Percentiles rank a stretch among this genome's conserved stretches.
Conservation (phyloP, 495 filamentous ascomycete species). For the Hyaloscypha hepaticicola region DNA sequence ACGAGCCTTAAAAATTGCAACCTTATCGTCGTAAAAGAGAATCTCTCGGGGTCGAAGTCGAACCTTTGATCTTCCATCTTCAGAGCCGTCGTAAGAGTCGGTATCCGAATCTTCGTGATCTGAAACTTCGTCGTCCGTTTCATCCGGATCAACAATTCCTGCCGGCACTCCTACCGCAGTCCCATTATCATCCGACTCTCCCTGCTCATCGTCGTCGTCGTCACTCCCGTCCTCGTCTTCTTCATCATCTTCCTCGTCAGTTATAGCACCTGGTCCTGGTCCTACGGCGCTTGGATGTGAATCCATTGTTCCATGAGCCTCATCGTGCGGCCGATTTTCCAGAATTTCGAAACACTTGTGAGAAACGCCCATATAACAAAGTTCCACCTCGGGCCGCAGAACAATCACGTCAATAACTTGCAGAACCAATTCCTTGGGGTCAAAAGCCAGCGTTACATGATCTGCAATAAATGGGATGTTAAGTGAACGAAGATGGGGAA, state of each 20-base stretch:
- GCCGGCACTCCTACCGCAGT: slow-evolving; percentile 32
- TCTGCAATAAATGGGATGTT: slow-evolving; percentile 75
- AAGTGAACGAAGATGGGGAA: slow-evolving; percentile 73
- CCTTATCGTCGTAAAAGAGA: slow-evolving; percentile 85
- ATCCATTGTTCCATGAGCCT: slow-evolving; percentile 36
- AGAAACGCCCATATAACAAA: slow-evolving; percentile 80
- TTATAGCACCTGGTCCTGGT: slow-evolving; percentile 33
- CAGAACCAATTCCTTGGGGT: slow-evolving; percentile 72
- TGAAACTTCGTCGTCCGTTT: slow-evolving; percentile 48
- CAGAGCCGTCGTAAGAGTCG: slow-evolving; percentile 45
- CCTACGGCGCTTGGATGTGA: slow-evolving; percentile 29
- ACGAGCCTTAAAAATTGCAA: slow-evolving; percentile 55
- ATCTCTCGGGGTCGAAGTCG: slow-evolving; percentile 77
- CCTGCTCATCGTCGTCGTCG: slow-evolving; percentile 48
- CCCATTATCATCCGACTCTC: slow-evolving; percentile 42
- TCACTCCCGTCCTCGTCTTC: slow-evolving; percentile 42
- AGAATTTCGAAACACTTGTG: slow-evolving; percentile 88
- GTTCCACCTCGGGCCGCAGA: slow-evolving; percentile 77
- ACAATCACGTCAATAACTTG: slow-evolving; percentile 85
- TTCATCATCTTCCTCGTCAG: slow-evolving; percentile 45
- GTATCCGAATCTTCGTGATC: slow-evolving; percentile 50
- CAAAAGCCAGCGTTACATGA: slow-evolving; percentile 54
- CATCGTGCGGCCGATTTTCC: slow-evolving; percentile 59
- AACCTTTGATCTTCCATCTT: slow-evolving; percentile 45
- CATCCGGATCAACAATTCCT: slow-evolving; percentile 36